Conservation (phyloP, 768 basidiomycete species). For the Neoboletus subvelutipes region DNA sequence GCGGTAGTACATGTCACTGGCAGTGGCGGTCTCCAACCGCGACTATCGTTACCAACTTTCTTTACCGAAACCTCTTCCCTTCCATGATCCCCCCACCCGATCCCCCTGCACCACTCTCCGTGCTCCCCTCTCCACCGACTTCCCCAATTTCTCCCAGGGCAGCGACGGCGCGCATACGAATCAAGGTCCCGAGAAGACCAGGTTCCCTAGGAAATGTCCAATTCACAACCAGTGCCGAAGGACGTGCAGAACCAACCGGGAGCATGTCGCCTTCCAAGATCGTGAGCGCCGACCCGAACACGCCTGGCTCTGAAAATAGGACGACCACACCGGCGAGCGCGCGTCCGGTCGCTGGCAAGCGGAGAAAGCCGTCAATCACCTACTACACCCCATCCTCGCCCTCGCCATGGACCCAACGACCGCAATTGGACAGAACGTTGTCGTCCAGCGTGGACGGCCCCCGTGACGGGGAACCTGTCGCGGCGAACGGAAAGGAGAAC, state of each 20-base stretch:
- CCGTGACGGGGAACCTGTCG: slow-evolving; percentile 1
- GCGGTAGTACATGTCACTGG: neutral
- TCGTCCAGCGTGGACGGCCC: slow-evolving; percentile 3
- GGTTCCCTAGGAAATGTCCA: neutral
- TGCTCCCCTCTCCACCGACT: slow-evolving; percentile 22
- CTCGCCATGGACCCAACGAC: slow-evolving; percentile 23
- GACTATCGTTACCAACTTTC: neutral
- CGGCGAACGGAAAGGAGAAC: slow-evolving; percentile 10
- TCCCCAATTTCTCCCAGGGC: slow-evolving; percentile 16
- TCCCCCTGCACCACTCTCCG: neutral
- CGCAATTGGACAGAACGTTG: neutral
- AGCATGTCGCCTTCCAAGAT: slow-evolving; percentile 7
- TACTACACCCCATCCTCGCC: slow-evolving; percentile 30
- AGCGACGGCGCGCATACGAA: slow-evolving; percentile 11
- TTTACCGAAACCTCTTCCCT: neutral
- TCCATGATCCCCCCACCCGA: neutral
- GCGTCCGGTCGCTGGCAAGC: slow-evolving; percentile 1
- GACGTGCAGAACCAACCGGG: neutral
- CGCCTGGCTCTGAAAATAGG: neutral
- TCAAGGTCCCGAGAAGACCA: slow-evolving; percentile 11
- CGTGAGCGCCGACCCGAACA: neutral
- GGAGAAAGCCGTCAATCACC: slow-evolving; percentile 30
- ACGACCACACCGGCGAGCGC: neutral
- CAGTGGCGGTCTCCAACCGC: neutral
- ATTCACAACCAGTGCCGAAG: neutral